Percentiles rank a stretch among this genome's conserved stretches.
Evolutionary conservation across 306 rosid genomes (phyloP).

Genomic region (Vigna reflexopilosa): DNA sequence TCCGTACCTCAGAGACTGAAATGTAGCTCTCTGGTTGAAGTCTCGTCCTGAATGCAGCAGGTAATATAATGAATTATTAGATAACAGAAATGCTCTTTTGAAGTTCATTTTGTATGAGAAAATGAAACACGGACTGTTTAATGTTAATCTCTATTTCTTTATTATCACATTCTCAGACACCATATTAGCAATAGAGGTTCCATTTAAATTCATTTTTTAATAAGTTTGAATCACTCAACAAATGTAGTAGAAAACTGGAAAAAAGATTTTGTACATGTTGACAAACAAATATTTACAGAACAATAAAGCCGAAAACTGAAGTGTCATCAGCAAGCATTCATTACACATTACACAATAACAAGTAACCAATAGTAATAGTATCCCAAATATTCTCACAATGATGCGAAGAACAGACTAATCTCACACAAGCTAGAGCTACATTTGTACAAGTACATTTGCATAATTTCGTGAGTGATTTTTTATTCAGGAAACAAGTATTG

Average conservation of each 20-base stretch:
- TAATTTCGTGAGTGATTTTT: neutral
- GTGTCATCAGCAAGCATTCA: neutral
- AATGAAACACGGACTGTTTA: neutral
- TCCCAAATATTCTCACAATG: slow-evolving; percentile 13
- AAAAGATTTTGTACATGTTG: neutral
- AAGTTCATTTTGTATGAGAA: slow-evolving; percentile 16
- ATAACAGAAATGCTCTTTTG: slow-evolving; percentile 21
- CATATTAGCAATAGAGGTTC: slow-evolving; percentile 13
- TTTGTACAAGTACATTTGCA: neutral
- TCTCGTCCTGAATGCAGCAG: slow-evolving; percentile 49
- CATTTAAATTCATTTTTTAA: neutral
- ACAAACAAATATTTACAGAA: neutral
- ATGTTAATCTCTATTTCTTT: neutral
- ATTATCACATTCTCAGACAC: neutral
- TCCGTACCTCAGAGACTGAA: slow-evolving; percentile 54
- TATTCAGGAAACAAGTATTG: neutral
- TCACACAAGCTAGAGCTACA: slow-evolving; percentile 17
- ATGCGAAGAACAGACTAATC: neutral
- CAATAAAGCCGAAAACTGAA: slow-evolving; percentile 24
- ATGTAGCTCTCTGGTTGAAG: slow-evolving; percentile 44
- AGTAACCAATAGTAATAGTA: neutral
- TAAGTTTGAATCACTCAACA: neutral
- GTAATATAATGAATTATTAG: slow-evolving; percentile 34
- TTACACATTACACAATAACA: neutral
- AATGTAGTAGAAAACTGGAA: neutral